These are phyloP conservation scores for Carex parvula DNA, from an alignment of 176 grass and related monocot species.

Conservation along the genomic window DNA sequence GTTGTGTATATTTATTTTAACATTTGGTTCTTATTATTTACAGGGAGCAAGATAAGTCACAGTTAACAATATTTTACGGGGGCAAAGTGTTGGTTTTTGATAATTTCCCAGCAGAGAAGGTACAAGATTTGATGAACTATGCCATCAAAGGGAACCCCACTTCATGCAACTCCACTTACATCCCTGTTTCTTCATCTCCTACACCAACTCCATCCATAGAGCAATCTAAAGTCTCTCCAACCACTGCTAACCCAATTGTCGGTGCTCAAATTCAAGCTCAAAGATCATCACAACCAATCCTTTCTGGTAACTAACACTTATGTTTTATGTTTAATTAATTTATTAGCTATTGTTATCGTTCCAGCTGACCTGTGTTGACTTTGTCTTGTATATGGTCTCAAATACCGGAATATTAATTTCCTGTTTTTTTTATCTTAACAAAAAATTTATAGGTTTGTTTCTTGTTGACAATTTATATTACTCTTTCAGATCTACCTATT, in stretches of 20 bases:
- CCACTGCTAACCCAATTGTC: background rate
- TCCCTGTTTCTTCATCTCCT: background rate
- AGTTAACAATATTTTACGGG: slow-evolving; percentile 79
- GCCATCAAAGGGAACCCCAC: slow-evolving; percentile 25
- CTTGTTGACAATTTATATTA: background rate
- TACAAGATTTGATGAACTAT: slow-evolving; percentile 50
- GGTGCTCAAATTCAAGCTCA: background rate
- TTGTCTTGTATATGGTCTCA: background rate
- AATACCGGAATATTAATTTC: background rate
- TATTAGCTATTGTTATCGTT: background rate
- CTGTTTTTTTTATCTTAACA: background rate
- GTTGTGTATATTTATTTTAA: background rate
- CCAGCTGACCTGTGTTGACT: background rate
- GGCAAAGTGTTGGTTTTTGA: slow-evolving; percentile 68
- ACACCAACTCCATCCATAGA: background rate
- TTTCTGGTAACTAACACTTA: background rate
- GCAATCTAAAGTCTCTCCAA: background rate
- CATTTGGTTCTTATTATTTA: background rate
- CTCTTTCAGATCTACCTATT: slow-evolving; percentile 61
- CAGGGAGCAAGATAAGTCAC: slow-evolving; percentile 29
- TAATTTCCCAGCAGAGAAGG: slow-evolving; percentile 68
- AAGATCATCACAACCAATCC: background rate
- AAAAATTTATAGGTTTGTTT: background rate
- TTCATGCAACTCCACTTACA: slow-evolving; percentile 12
- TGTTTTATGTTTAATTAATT: background rate